Evolutionary conservation across 352 stramenopile species (phyloP).

Genomic region (Labyrinthula sp.): DNA sequence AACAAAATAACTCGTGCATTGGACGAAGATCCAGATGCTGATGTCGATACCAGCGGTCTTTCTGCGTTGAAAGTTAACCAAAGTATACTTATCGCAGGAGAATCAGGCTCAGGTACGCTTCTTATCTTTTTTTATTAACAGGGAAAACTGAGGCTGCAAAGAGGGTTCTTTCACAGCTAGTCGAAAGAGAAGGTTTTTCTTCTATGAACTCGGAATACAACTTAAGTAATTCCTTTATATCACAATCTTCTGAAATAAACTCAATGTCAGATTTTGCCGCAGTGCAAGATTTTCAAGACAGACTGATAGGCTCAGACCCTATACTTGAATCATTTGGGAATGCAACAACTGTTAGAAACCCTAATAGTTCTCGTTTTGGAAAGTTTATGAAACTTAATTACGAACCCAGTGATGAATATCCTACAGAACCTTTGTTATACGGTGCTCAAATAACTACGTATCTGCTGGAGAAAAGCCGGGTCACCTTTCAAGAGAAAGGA

Average conservation of each 20-base stretch:
- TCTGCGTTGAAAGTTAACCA: constrained; percentile 41
- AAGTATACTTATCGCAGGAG: constrained; percentile 57
- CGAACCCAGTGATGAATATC: constrained; percentile 40
- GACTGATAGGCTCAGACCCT: too few species aligned
- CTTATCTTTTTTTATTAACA: too few species aligned
- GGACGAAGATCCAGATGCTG: too few species aligned
- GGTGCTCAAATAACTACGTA: constrained; percentile 63
- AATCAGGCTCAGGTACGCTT: constrained; percentile 56
- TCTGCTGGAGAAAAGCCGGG: constrained; percentile 63
- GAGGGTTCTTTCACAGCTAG: constrained; percentile 62
- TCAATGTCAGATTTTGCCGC: too few species aligned
- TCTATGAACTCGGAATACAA: too few species aligned
- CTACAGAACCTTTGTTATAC: too few species aligned
- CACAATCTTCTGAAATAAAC: too few species aligned
- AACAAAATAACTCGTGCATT: too few species aligned
- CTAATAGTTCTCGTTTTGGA: constrained; percentile 83
- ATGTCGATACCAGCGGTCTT: too few species aligned
- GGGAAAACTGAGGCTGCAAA: constrained; percentile 65
- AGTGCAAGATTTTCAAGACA: too few species aligned
- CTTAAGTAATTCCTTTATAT: too few species aligned
- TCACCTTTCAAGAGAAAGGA: constrained; percentile 51
- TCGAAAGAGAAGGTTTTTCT: too few species aligned
- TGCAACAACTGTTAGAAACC: constrained; percentile 80
- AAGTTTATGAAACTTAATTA: constrained; percentile 95
- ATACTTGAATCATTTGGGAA: constrained; percentile 97